These are phyloP conservation scores for Rhodomyrtus psidioides DNA, from an alignment of 441 rosid species.

Conservation along the genomic window DNA sequence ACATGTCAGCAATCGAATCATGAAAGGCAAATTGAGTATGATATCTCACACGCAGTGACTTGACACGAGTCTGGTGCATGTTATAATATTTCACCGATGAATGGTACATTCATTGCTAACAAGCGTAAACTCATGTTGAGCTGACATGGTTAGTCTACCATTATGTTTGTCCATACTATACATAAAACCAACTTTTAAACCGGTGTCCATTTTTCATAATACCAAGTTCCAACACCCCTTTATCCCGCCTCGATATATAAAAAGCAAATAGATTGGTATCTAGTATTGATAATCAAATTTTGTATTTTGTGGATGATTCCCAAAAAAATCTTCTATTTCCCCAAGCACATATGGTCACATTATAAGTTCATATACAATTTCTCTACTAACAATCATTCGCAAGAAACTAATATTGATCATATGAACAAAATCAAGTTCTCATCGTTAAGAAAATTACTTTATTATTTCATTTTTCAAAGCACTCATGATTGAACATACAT, in stretches of 20 bases:
- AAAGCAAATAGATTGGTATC: not conserved
- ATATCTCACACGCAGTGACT: not conserved
- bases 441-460: not conserved
- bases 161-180: not conserved
- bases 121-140: too few species aligned
- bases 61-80: not conserved
- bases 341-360: not conserved
- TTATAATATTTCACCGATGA: not conserved
- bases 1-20: not conserved
- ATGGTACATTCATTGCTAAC: not conserved
- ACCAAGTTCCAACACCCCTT: not conserved
- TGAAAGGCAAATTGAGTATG: not conserved
- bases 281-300: not conserved
- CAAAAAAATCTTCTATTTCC: not conserved
- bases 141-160: not conserved
- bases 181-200: not conserved
- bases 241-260: not conserved
- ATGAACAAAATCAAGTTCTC: not conserved
- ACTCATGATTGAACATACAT: not conserved
- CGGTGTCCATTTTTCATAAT: not conserved
- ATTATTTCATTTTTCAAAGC: not conserved
- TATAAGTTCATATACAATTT: not conserved
- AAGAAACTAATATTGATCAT: not conserved
- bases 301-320: accelerated
- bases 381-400: not conserved